Percentiles rank a stretch among this genome's conserved stretches.
Conservation (phyloP, 345 rosid genomes). For the Citrus maxima region DNA sequence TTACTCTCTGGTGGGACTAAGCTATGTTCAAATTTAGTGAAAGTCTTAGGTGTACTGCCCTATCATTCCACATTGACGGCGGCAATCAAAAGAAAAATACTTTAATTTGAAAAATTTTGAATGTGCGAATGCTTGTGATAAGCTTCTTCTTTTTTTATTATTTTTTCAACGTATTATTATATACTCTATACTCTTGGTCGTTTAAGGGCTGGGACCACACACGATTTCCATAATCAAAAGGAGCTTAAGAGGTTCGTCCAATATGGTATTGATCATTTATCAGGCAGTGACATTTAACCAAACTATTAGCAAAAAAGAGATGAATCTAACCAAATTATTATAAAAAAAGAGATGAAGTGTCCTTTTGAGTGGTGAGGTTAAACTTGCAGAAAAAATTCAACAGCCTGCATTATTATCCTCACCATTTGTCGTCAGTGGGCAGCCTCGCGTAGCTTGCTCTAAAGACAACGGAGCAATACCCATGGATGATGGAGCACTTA, state of each 20-base stretch:
- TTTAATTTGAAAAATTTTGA: constrained; percentile 28
- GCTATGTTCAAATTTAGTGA: background rate
- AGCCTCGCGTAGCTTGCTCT: background rate
- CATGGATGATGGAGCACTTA: background rate
- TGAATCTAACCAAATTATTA: background rate
- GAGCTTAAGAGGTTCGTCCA: background rate
- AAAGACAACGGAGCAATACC: background rate
- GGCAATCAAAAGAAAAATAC: background rate
- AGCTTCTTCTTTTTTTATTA: no score
- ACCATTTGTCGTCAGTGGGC: background rate
- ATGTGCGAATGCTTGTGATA: background rate
- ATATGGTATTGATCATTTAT: background rate
- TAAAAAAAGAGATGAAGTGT: background rate
- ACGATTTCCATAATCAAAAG: background rate
- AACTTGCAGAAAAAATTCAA: background rate
- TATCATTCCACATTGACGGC: constrained; percentile 6
- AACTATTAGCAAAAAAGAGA: background rate
- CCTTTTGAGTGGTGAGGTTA: background rate
- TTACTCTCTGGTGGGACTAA: no score
- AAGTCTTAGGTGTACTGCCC: background rate
- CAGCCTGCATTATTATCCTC: background rate
- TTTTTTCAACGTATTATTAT: no score
- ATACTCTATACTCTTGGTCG: background rate
- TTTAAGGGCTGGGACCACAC: background rate
- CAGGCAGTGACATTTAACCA: background rate